Evolutionary conservation across 169 alveolate species (phyloP), one percentile per base, ranked within the genome.

Genomic region (Babesia ovis): DNA sequence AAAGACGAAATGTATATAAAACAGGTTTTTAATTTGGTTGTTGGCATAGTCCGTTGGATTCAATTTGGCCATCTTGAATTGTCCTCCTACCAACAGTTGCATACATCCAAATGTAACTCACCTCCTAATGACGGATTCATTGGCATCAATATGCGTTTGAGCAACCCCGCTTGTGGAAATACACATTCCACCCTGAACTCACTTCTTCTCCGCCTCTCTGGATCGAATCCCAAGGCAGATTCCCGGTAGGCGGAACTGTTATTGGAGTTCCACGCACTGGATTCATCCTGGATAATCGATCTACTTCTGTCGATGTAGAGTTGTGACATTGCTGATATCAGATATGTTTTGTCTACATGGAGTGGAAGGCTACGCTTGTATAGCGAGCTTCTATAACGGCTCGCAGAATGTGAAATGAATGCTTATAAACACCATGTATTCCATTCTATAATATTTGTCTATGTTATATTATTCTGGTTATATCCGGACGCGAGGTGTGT

Each of bases 1-100:
- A 48, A 79, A 79, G 16, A 79, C 87, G 25, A 79, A 48, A 45
- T 79, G 87, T 5, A 79, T 64, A 51, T 68, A 79, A 59, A 57
- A 79, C 6, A 71, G 76, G 60, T 43, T 68, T 59, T 71, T 79
- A 46, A 71, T 20, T 46, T 48, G 75, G 56, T 23, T 69, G 39
- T 56, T 59, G 2, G 48, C 32, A 23, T 43, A 72, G 57, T 72
- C 83, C 11, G 12, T 4, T 5, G 69, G 45, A 29, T 67, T 45
- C 37, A 48, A 32, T 55, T 68, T 70, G 35, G 64, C 35, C 3
- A 22, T 32, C n/a, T 79, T 6, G 14, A 48, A 0, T 14, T 69
- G 66, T 31, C 83, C 48, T 14, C 77, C 87, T 79, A 35, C n/a
- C 37, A 48, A 34, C 35, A 50, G 18, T 22, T 3, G 62, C n/a